Percentiles rank a stretch among this genome's conserved stretches.
Conservation (phyloP, 2,329 filamentous ascomycete species). For the Fonsecaea pugnacius region DNA sequence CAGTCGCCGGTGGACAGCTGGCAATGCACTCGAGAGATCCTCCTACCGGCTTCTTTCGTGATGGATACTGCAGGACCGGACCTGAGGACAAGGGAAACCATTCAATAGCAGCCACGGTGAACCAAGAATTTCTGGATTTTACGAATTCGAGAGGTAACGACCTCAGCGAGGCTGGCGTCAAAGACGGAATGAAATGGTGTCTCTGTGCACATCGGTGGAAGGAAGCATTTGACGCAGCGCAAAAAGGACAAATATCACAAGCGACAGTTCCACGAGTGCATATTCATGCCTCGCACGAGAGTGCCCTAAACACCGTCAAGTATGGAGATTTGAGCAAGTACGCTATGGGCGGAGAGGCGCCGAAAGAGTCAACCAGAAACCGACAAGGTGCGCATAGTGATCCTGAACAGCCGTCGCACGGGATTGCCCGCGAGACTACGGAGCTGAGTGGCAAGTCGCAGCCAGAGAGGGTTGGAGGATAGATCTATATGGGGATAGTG, state of each 20-base stretch:
- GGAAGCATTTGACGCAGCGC: constrained; percentile 62
- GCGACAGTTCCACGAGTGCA: constrained; percentile 39
- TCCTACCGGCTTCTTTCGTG: constrained; percentile 64
- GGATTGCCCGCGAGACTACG: constrained; percentile 19
- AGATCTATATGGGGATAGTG: background rate
- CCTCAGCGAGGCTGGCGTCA: constrained; percentile 59
- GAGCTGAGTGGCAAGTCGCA: constrained; percentile 24
- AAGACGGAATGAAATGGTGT: constrained; percentile 66
- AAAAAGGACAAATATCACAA: constrained; percentile 44
- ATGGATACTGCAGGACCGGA: constrained; percentile 64
- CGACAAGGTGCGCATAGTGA: constrained; percentile 20
- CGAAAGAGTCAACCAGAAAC: constrained; percentile 13
- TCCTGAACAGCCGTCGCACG: constrained; percentile 18
- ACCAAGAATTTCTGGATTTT: constrained; percentile 66
- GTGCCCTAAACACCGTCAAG: constrained; percentile 41
- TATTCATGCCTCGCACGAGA: constrained; percentile 46
- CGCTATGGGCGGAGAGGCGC: constrained; percentile 37
- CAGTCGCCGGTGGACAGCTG: constrained; percentile 63
- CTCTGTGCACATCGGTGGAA: constrained; percentile 64
- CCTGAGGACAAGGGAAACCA: constrained; percentile 63
- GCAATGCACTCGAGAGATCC: constrained; percentile 61
- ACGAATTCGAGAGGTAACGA: constrained; percentile 64
- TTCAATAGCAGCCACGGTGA: constrained; percentile 61
- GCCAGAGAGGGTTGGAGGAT: constrained; percentile 25
- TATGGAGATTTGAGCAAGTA: constrained; percentile 44